Percentiles rank a stretch among this genome's conserved stretches.
Conservation (phyloP, 2,329 filamentous ascomycete genomes). For the Scorias spongiosa region DNA sequence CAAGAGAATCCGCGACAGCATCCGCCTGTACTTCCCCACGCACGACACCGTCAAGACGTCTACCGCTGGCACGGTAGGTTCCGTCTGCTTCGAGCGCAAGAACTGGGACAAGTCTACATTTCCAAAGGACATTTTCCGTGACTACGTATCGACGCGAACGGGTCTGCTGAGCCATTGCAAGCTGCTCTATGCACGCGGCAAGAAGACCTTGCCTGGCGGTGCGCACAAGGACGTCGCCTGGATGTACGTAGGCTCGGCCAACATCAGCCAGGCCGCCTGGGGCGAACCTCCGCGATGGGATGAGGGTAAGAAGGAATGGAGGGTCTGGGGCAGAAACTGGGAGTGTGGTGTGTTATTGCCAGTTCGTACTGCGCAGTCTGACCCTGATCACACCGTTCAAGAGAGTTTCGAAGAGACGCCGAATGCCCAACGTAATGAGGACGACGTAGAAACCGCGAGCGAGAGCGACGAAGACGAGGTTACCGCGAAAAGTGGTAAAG, state of each 20-base stretch:
- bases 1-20: slow-evolving; percentile 29
- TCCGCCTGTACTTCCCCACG: slow-evolving; percentile 73
- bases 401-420: neutral
- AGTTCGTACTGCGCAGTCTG: slow-evolving; percentile 20
- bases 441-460: slow-evolving; percentile 4
- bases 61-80: slow-evolving; percentile 46
- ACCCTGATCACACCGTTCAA: neutral
- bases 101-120: slow-evolving; percentile 59
- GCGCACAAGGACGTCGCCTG: slow-evolving; percentile 39
- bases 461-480: neutral
- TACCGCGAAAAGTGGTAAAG: neutral
- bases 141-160: slow-evolving; percentile 55
- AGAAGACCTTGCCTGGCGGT: slow-evolving; percentile 1
- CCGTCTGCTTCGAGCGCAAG: slow-evolving; percentile 60
- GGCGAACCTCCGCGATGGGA: slow-evolving; percentile 57
- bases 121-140: slow-evolving; percentile 54
- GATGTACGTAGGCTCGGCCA: slow-evolving; percentile 81
- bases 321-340: slow-evolving; percentile 82
- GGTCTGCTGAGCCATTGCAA: slow-evolving; percentile 85
- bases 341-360: slow-evolving; percentile 80
- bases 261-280: slow-evolving; percentile 90
- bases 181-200: slow-evolving; percentile 24
- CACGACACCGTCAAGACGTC: slow-evolving; percentile 38
- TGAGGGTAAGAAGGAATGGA: slow-evolving; percentile 47
- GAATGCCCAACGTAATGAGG: neutral